Conservation (phyloP, 1,139 yeast species). For the Pichia norvegensis region DNA sequence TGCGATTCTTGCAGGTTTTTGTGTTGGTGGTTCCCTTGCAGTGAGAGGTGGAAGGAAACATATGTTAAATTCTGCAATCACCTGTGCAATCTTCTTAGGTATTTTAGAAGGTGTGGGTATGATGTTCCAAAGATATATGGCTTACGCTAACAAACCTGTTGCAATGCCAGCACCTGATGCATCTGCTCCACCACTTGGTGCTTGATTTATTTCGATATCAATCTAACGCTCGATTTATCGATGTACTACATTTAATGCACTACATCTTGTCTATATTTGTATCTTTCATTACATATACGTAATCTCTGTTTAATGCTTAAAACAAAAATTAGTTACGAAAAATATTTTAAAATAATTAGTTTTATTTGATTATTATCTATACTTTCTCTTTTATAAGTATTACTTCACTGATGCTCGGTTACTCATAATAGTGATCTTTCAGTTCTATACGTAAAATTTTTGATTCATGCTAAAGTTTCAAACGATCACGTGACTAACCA, state of each 20-base stretch:
- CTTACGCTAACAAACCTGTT: conserved; percentile 74
- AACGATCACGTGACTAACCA: background rate
- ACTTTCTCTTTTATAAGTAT: too few species aligned
- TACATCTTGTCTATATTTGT: background rate
- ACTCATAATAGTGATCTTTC: too few species aligned
- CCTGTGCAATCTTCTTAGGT: conserved; percentile 95
- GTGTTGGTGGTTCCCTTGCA: conserved; percentile 97
- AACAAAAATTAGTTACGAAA: background rate
- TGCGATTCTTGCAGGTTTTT: conserved; percentile 96
- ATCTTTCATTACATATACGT: background rate
- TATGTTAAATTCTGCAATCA: conserved; percentile 91
- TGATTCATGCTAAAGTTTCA: background rate
- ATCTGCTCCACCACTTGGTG: conserved; percentile 36
- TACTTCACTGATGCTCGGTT: too few species aligned
- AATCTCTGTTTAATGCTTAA: background rate
- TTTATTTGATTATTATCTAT: too few species aligned
- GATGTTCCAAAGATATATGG: conserved; percentile 87
- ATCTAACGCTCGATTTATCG: background rate
- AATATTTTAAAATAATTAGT: too few species aligned
- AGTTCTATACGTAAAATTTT: too few species aligned
- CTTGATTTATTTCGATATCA: conserved; percentile 24
- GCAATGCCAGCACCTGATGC: conserved; percentile 66
- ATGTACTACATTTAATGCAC: background rate
- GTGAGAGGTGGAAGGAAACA: conserved; percentile 99
- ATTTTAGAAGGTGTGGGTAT: conserved; percentile 98